Base-by-base conservation (phyloP, 1,139 yeast genomes). In the Waltiozyma solani region DNA sequence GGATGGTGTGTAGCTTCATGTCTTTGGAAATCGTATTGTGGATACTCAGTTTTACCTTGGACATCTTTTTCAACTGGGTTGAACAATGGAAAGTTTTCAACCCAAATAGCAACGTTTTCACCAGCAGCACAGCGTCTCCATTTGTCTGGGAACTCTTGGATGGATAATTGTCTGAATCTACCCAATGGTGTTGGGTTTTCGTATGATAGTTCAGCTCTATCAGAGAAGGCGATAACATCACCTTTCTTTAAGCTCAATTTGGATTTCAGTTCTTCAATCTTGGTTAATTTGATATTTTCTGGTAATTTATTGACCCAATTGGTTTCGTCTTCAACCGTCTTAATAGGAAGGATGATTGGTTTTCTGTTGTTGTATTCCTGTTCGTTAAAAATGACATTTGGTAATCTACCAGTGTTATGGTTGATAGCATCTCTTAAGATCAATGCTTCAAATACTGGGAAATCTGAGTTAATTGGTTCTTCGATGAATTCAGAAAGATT, bases 141-240 rank as follows among this genome's bases (percentile, higher is more conserved):
- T 34, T 60, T 57, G 1, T 51, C 46, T 1, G 85, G 83, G 47
- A 60, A 71, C 27, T 63, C 65, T 34, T 69, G 67, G 27, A 80
- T 76, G 0, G 85, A 75, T 37, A 85, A 53, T 54, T 86, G 95
- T 42, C 98, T 70, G 47, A 85, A 72, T 44, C 81, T 70, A 0
- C 99, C 99, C 39, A 91, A 62, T 0, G 98, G 97, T 0, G 98
- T 91, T 18, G 98, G 97, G 53, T 87, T 91, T 53, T 93, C 98
- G 54, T 85, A 89, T 0, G 83, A 63, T 23, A 74, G 50, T 6
- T 59, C 55, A 1, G 85, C 75, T 41, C 98, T 68, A 20, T 81
- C 83, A 12, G 86, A 69, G 14, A 84, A 71, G 3, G 91, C 91
- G 30, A 91, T 54, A 3, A 85, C 62, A 57, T 86, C 96, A 34